A percentile compares a stretch with the other conserved stretches of the same genome.
These are phyloP conservation scores for Cladosporium cucumerinum DNA, from an alignment of 2,329 filamentous ascomycete species.

Conservation along the genomic window DNA sequence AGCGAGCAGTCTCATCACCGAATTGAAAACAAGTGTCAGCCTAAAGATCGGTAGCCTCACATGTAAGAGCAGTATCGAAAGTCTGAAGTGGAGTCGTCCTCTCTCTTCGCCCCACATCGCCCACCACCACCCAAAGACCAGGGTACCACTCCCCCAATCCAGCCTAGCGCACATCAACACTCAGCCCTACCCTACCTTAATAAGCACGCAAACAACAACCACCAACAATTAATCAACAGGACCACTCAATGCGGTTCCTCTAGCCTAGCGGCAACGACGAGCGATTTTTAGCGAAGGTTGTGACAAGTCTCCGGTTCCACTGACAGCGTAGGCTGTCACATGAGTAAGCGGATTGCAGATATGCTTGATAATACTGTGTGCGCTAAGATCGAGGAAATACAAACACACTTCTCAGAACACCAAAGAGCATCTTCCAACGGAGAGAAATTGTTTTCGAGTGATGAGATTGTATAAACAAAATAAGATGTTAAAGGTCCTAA, in stretches of 20 bases:
- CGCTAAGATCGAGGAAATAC: too few relatives aligned
- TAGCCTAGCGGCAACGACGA: background rate
- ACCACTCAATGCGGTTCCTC: background rate
- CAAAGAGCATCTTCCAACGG: too few relatives aligned
- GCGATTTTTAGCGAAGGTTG: background rate
- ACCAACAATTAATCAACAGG: background rate
- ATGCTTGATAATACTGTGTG: too few relatives aligned
- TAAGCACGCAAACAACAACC: background rate
- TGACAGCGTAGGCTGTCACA: too few relatives aligned
- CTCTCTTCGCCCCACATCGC: too few relatives aligned
- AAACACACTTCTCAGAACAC: too few relatives aligned
- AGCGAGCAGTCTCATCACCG: background rate
- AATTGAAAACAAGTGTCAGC: background rate
- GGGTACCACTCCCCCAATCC: background rate
- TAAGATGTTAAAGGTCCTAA: background rate
- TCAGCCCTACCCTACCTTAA: background rate
- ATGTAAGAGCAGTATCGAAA: background rate
- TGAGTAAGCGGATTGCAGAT: too few relatives aligned
- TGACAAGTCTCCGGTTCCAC: background rate
- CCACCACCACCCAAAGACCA: background rate
- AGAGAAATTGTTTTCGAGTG: too few relatives aligned
- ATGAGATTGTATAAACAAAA: background rate
- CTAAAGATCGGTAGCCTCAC: background rate
- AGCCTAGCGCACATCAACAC: background rate
- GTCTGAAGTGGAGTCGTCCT: background rate